Base-by-base conservation (phyloP, 371 early-diverging fungal genomes). In the Syncephalastrum monosporum region DNA sequence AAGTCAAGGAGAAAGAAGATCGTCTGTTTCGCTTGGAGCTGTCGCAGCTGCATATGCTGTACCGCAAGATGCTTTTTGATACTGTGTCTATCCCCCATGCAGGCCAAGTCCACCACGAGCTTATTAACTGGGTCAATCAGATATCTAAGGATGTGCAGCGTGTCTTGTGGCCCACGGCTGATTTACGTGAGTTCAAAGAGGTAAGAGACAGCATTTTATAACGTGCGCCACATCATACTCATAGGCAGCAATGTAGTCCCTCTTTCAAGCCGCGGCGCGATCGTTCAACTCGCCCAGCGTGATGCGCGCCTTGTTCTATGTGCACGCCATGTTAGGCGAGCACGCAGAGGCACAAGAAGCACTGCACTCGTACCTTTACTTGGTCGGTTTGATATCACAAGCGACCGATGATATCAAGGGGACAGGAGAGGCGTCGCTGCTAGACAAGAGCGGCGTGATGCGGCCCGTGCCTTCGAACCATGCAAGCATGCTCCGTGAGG, bases 241-340 rank as follows among this genome's bases (percentile, higher is more conserved):
- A 29, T 29, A 4, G 29, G 7, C 0, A 6, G 29, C 21, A 7
- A 7, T 29, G 7, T 29, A 29, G 29, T 6, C 6, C 29, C 29
- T 29, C 29, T 29, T 29, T 7, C 29, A 29, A 29, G 29, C 7
- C 29, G 29, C 7, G 4, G 4, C 29, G 3, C 29, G 77, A 44
- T 87, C 90, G 0, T 90, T 87, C 68, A 87, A 91, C 59, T 90
- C 91, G 3, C 90, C 90, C 13, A 69, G 79, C 0, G 77, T 91
- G 42, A 56, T 85, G 27, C 87, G 90, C 0, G 87, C 85, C 57
- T 64, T 89, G n/a, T 81, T 86, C 59, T 69, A 69, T 49, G 74
- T 82, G 0, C 72, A 88, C 15, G 67, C 82, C 10, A 71, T 64
- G 15, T 60, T 85, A 17, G 91, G 91, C 7, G 89, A 91, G 57